A percentile compares a stretch with the other conserved stretches of the same genome.
Conservation (phyloP, 2,329 filamentous ascomycete species). For the Sphaceloma murrayae region DNA sequence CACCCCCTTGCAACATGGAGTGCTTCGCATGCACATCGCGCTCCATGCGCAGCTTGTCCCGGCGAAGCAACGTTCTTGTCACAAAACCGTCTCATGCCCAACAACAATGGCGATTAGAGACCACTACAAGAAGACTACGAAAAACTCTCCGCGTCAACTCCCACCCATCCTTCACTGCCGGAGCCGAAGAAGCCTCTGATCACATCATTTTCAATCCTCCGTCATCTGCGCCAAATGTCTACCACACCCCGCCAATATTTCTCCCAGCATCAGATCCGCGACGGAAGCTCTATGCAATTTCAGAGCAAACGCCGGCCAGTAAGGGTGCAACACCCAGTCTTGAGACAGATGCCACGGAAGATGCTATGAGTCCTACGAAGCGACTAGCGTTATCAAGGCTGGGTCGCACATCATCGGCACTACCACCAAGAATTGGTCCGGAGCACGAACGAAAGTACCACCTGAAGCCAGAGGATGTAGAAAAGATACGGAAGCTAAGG, state of each 20-base stretch:
- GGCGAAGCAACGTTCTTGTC: conserved; percentile 2
- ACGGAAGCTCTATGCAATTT: conserved; percentile 34
- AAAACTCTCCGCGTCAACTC: conserved; percentile 39
- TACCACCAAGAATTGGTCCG: conserved; percentile 40
- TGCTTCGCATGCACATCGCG: conserved; percentile 9
- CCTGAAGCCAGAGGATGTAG: conserved; percentile 46
- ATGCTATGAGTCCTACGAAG: conserved; percentile 14
- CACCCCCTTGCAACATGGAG: conserved; percentile 4
- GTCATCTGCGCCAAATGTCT: conserved; percentile 52
- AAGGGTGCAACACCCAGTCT: conserved; percentile 21
- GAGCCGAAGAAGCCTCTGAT: conserved; percentile 32
- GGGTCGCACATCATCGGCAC: conserved; percentile 17
- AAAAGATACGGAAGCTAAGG: conserved; percentile 50
- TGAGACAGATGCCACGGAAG: neutral
- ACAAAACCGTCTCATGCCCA: conserved; percentile 2
- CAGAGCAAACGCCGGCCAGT: conserved; percentile 22
- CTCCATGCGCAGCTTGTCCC: conserved; percentile 8
- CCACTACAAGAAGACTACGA: conserved; percentile 37
- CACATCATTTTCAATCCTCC: conserved; percentile 59
- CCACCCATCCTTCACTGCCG: conserved; percentile 35
- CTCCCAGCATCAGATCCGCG: conserved; percentile 51
- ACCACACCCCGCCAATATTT: conserved; percentile 57
- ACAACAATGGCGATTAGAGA: conserved; percentile 33
- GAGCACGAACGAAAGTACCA: conserved; percentile 53
- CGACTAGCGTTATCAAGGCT: conserved; percentile 20